These are phyloP conservation scores for Pestalotiopsis sp. DNA, from an alignment of 2,329 filamentous ascomycete species.

Conservation along the genomic window DNA sequence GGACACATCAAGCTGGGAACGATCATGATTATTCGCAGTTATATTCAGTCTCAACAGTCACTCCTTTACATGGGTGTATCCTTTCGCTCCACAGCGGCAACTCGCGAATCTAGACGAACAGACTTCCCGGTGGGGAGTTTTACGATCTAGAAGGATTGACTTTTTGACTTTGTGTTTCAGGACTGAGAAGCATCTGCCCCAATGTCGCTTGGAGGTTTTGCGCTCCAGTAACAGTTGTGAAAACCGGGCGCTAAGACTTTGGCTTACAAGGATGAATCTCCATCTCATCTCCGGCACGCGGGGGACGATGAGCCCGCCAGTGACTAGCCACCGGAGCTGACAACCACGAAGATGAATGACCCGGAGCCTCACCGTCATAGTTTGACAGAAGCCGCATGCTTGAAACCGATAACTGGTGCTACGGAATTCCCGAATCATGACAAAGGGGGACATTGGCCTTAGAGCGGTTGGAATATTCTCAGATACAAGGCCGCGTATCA, in stretches of 20 bases:
- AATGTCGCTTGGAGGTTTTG: neutral
- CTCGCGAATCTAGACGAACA: neutral
- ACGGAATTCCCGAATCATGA: no score
- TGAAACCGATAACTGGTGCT: no score
- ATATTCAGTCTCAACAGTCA: neutral
- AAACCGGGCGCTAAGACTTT: neutral
- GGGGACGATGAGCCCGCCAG: neutral
- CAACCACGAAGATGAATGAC: neutral
- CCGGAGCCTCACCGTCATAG: neutral
- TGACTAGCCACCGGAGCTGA: neutral
- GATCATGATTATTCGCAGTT: neutral
- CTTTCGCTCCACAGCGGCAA: neutral
- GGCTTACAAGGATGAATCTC: neutral
- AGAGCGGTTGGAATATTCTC: no score
- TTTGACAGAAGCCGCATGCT: no score
- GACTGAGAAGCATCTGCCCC: neutral
- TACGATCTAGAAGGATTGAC: neutral
- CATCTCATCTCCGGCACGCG: neutral
- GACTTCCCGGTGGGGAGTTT: neutral
- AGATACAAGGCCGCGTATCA: no score
- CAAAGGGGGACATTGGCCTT: no score
- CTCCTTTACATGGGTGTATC: neutral
- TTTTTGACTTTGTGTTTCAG: neutral
- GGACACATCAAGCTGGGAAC: neutral
- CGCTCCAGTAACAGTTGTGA: neutral